Percentiles rank a stretch among this genome's conserved stretches.
phyloP scores from a whole-genome alignment of 1,284 basidiomycete species.

The Cutaneotrichosporon sp. region DNA sequence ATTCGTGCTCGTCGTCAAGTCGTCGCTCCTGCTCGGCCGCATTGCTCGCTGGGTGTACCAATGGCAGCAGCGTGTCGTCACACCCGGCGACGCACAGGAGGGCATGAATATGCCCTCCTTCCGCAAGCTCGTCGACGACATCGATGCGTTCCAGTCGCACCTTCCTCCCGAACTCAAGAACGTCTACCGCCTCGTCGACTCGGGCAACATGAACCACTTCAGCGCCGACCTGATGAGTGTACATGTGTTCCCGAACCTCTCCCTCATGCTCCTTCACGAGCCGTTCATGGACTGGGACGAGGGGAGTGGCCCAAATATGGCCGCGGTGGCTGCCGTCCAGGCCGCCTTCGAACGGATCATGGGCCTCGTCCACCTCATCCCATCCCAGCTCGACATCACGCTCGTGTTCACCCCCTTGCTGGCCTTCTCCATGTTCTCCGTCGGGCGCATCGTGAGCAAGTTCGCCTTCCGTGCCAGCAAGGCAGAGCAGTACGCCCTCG shows the following conservation, averaged over 20 bases:
- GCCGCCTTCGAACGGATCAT: conserved; percentile 38
- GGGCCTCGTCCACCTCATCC: conserved; percentile 42
- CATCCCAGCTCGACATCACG: conserved; percentile 44
- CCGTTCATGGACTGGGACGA: conserved; percentile 36
- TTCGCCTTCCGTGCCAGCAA: conserved; percentile 32
- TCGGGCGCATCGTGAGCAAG: conserved; percentile 36
- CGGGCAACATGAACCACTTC: conserved; percentile 20
- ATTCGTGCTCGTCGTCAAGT: conserved; percentile 42
- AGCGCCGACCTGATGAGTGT: conserved; percentile 38
- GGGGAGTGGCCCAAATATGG: conserved; percentile 14
- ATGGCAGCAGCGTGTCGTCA: conserved; percentile 42
- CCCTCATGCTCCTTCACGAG: conserved; percentile 38
- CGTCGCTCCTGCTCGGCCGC: conserved; percentile 30
- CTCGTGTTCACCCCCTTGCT: conserved; percentile 36
- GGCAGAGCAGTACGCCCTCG: conserved; percentile 27
- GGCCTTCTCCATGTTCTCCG: conserved; percentile 38
- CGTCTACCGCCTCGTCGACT: conserved; percentile 33
- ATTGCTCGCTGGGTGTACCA: conserved; percentile 34
- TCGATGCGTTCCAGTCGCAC: conserved; percentile 36
- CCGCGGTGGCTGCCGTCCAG: conserved; percentile 19
- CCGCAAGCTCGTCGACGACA: conserved; percentile 31
- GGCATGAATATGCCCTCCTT: conserved; percentile 30
- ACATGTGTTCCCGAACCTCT: conserved; percentile 44
- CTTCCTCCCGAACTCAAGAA: conserved; percentile 35
- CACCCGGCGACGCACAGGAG: conserved; percentile 31